Percentiles rank a stretch among this genome's conserved stretches.
phyloP scores from a whole-genome alignment of 2,329 filamentous ascomycete species.

The Cordyceps sp. region DNA sequence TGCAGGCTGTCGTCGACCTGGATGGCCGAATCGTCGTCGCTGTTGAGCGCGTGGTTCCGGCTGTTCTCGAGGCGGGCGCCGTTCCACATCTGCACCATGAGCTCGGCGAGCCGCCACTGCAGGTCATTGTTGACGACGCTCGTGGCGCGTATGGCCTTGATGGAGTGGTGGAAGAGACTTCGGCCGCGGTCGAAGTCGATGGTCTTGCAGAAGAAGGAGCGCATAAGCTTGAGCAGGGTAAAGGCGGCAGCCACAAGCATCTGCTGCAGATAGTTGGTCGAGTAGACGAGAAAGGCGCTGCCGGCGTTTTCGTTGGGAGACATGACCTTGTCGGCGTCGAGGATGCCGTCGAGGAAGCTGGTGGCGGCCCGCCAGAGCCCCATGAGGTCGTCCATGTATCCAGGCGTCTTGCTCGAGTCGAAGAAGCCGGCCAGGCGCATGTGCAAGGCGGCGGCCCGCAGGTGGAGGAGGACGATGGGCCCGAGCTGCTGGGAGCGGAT shows the following conservation, averaged over 20 bases:
- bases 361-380: conserved; percentile 58
- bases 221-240: conserved; percentile 61
- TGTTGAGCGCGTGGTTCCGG: conserved; percentile 27
- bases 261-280: conserved; percentile 65
- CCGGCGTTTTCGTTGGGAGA: conserved; percentile 26
- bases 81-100: conserved; percentile 82
- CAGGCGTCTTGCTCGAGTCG: conserved; percentile 54
- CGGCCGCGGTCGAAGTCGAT: conserved; percentile 53
- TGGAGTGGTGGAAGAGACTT: conserved; percentile 53
- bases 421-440: conserved; percentile 69
- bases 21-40: conserved; percentile 30
- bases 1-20: conserved; percentile 55
- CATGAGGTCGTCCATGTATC: conserved; percentile 59
- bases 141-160: conserved; percentile 52
- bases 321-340: conserved; percentile 33
- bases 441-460: conserved; percentile 58
- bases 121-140: conserved; percentile 67
- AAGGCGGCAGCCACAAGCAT: conserved; percentile 74
- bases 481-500: conserved; percentile 41
- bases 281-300: conserved; percentile 44
- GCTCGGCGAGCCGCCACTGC: conserved; percentile 61
- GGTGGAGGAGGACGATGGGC: conserved; percentile 44
- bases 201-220: conserved; percentile 58
- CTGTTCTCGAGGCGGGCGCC: conserved; percentile 37
- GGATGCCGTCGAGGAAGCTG: conserved; percentile 49